phyloP scores from a whole-genome alignment of 495 filamentous ascomycete genomes.

The Astrothelium macrocarpum region DNA sequence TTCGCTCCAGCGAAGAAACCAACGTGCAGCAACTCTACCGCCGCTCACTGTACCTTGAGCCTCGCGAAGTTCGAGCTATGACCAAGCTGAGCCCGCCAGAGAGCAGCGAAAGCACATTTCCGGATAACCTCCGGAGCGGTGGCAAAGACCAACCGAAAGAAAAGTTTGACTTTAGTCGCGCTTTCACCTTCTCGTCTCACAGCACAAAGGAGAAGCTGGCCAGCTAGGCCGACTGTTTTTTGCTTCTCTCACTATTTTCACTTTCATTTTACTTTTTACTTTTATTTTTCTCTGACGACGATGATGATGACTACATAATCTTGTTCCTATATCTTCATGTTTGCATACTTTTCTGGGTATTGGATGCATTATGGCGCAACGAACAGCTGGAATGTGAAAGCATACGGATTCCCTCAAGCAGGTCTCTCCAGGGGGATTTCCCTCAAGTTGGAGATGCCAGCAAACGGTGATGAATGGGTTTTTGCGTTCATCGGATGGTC shows the following conservation, averaged over 20 bases:
- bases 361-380: background rate
- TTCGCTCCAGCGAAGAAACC: conserved; percentile 66
- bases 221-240: background rate
- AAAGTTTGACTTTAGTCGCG: conserved; percentile 10
- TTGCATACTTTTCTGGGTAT: background rate
- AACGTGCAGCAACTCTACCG: conserved; percentile 75
- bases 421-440: too few species aligned
- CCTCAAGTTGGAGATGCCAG: background rate
- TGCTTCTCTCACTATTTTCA: background rate
- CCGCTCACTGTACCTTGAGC: conserved; percentile 80
- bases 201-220: background rate
- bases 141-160: conserved; percentile 1
- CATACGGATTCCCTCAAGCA: too few species aligned
- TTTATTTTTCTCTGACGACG: background rate
- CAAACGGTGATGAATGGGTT: conserved; percentile 1
- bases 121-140: background rate
- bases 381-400: too few species aligned
- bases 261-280: background rate
- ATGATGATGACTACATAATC: background rate
- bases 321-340: conserved; percentile 4
- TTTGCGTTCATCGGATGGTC: background rate
- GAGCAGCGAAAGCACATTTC: background rate
- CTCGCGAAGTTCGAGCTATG: conserved; percentile 27
- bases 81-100: background rate
- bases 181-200: background rate